phyloP scores from a whole-genome alignment of 1,139 yeast species.

The Candida sanyaensis region DNA sequence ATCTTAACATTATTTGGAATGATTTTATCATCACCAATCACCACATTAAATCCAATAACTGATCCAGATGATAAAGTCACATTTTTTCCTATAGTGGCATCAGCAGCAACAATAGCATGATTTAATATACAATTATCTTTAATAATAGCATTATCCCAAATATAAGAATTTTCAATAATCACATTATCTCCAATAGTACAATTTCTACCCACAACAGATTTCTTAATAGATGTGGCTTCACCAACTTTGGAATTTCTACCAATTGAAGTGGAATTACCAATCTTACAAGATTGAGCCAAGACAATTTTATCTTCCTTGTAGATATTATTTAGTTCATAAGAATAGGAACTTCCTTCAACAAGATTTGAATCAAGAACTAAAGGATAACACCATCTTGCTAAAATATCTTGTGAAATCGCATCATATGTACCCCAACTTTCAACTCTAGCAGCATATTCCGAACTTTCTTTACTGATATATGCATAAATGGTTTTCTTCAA shows the following conservation, averaged over 20 bases:
- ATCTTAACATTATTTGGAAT: conserved; percentile 55
- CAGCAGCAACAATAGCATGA: conserved; percentile 69
- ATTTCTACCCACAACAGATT: conserved; percentile 81
- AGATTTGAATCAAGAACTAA: conserved; percentile 85
- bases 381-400: conserved; percentile 93
- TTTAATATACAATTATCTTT: conserved; percentile 62
- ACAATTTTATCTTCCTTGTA: conserved; percentile 84
- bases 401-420: conserved; percentile 86
- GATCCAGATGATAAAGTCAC: conserved; percentile 63
- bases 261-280: conserved; percentile 74
- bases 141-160: conserved; percentile 82
- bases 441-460: conserved; percentile 87
- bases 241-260: conserved; percentile 74
- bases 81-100: conserved; percentile 54
- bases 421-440: conserved; percentile 93
- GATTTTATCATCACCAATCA: conserved; percentile 52
- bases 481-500: conserved; percentile 90
- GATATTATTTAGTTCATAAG: conserved; percentile 80
- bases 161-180: conserved; percentile 66
- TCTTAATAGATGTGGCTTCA: conserved; percentile 53
- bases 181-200: conserved; percentile 85
- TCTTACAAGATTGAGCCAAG: conserved; percentile 87
- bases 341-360: conserved; percentile 67
- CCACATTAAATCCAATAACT: conserved; percentile 78
- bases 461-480: conserved; percentile 63